Conservation (phyloP, 2,329 filamentous ascomycete species). For the Shiraia sp. region DNA sequence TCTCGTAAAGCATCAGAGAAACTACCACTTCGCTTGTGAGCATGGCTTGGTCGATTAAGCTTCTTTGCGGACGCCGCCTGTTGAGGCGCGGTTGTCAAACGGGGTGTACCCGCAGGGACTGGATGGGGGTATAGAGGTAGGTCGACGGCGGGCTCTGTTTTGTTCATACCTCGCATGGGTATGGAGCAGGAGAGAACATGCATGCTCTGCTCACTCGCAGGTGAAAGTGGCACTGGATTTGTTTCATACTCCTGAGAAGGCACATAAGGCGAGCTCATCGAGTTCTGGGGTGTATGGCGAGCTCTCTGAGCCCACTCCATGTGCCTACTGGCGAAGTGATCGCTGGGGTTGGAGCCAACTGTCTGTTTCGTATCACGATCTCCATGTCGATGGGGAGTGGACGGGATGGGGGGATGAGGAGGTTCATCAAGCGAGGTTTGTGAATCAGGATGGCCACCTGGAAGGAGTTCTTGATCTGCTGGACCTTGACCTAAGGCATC, state of each 20-base stretch:
- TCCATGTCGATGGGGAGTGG: constrained; percentile 29
- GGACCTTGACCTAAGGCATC: constrained; percentile 64
- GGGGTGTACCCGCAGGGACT: constrained; percentile 33
- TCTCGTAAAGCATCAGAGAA: constrained; percentile 83
- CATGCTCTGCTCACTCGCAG: constrained; percentile 56
- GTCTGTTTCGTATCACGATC: constrained; percentile 39
- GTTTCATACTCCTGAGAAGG: constrained; percentile 37
- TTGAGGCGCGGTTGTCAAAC: constrained; percentile 36
- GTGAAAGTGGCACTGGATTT: constrained; percentile 46
- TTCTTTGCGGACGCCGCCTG: constrained; percentile 30
- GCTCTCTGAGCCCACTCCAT: constrained; percentile 45
- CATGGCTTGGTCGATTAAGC: constrained; percentile 37
- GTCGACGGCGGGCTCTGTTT: constrained; percentile 43
- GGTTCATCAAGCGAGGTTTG: constrained; percentile 28
- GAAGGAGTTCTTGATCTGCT: constrained; percentile 69
- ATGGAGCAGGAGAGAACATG: constrained; percentile 65
- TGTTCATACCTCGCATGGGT: constrained; percentile 50
- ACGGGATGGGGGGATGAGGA: constrained; percentile 14
- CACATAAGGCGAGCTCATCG: constrained; percentile 39
- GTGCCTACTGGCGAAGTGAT: constrained; percentile 43
- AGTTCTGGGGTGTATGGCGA: constrained; percentile 44
- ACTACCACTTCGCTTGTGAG: constrained; percentile 84
- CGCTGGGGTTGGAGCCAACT: constrained; percentile 41
- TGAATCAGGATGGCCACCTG: constrained; percentile 69
- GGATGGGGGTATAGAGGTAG: constrained; percentile 45